Evolutionary conservation across 768 basidiomycete species (phyloP), one percentile per base, ranked within the genome.

Genomic region (Tulasnella sp.): DNA sequence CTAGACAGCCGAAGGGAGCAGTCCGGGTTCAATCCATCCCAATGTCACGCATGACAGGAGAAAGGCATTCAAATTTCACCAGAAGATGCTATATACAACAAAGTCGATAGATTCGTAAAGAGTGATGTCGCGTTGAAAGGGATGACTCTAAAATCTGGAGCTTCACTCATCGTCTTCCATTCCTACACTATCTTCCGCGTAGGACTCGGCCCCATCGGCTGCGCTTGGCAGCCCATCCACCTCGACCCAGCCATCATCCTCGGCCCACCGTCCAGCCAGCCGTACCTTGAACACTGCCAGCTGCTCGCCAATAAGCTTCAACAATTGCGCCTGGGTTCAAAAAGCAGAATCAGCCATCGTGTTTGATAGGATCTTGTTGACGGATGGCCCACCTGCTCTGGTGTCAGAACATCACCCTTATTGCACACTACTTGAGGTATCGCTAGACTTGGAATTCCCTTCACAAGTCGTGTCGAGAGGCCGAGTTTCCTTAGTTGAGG

Each of bases 401-500:
- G 70, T 2, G 86, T 85, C 63, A 99, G 73, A 54, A 72, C 72
- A 64, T 90, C 85, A 49, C 89, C 93, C 69, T 87, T 73, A 64
- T 83, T 80, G 71, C 94, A 98, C 51, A 99, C 73, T 54, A 79
- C 78, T 69, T 97, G 92, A n/a, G 89, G 76, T 48, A 73, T 77
- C 56, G 80, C 78, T 48, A 98, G 73, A 5, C 85, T 87, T 3
- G 94, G 93, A 0, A 96, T 87, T 56, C 96, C 96, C 66, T 80
- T 81, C 59, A 85, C 80, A 77, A 99, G 79, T 29, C 76, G 79
- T 17, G 93, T 98, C 52, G 81, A 75, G 30, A 99, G 73, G 7
- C 96, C 96, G 34, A 98, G 79, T 70, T 88, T 89, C 57, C 96
- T 83, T 53, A 99, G 77, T 68, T 98, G 94, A 21, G 93, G 92